Base-by-base conservation (phyloP, 345 rosid species). In the Trapa bicornis region DNA sequence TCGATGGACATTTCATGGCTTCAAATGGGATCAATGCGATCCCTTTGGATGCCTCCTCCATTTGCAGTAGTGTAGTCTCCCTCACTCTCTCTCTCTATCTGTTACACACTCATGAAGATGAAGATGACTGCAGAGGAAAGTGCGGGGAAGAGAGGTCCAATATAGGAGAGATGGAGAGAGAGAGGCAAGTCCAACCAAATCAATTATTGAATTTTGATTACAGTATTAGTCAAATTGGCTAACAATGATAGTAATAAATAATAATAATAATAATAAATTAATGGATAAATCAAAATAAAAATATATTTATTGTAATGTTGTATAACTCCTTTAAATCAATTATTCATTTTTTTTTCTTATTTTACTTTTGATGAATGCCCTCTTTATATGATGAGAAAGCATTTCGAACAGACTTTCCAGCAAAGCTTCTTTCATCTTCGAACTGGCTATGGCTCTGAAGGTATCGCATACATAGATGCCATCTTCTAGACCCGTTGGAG, bases 1-100 rank as follows among this genome's bases (percentile, higher is more conserved):
- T 22, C 29, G 7, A 33, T 4, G 14, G 38, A 58, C 2, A 11
- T 45, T 45, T 45, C 12, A 11, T 53, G 15, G 37, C 22, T 5
- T 41, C 43, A 50, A 50, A 38, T 14, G 57, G 96, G 98, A 92
- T 92, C 98, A 92, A 92, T 92, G 98, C 98, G 96, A 92, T 92
- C 98, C 98, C 96, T 92, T 92, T 92, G 98, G 98, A 92, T 89
- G 81, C 85, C 77, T 89, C 81, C 96, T 92, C 75, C 74, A 82
- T 86, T 87, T 80, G 88, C 91, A 80, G 83, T 67, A 61, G 73
- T 52, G 43, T 8, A 41, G 43, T 41, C 52, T 48, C 67, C 56
- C 63, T 56, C 54, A 65, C 37, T 70, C 67, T 66, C 41, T 76
- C 61, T 50, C 37, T 39, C 72, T 39, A 56, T 70, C 67, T 50